phyloP scores from a whole-genome alignment of 352 stramenopile genomes.

The Phytophthora ramorum region DNA sequence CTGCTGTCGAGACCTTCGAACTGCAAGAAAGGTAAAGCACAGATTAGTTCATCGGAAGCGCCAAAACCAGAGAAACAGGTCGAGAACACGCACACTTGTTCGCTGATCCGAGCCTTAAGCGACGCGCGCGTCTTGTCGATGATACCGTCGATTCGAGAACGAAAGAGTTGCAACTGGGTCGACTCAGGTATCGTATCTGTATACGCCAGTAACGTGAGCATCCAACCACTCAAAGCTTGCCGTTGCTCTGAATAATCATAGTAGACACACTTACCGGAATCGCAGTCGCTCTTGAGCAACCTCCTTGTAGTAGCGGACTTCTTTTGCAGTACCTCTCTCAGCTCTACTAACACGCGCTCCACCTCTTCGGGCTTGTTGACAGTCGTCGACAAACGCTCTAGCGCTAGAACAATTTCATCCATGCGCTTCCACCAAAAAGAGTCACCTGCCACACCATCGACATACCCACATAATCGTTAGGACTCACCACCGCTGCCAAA shows the following conservation, averaged over 20 bases:
- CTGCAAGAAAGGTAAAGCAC: conserved; percentile 20
- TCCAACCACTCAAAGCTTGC: neutral
- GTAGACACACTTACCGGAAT: conserved; percentile 17
- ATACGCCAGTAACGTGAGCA: neutral
- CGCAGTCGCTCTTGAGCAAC: conserved; percentile 14
- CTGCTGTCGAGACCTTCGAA: conserved; percentile 61
- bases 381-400: conserved; percentile 53
- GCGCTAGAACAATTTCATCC: conserved; percentile 51
- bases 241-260: neutral
- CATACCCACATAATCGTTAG: neutral
- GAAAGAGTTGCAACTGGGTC: conserved; percentile 47
- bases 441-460: conserved; percentile 22
- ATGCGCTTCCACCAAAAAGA: conserved; percentile 68
- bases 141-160: conserved; percentile 54
- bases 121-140: conserved; percentile 54
- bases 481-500: neutral
- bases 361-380: conserved; percentile 71
- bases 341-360: conserved; percentile 56
- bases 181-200: conserved; percentile 18
- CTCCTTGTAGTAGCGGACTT: conserved; percentile 21
- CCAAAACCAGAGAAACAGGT: neutral
- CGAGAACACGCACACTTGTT: conserved; percentile 57
- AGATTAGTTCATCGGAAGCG: neutral
- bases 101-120: conserved; percentile 53
- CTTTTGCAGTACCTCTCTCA: conserved; percentile 56